Base-by-base conservation (phyloP, 108 stramenopile species). In the Pseudonitzschia multistriata region DNA sequence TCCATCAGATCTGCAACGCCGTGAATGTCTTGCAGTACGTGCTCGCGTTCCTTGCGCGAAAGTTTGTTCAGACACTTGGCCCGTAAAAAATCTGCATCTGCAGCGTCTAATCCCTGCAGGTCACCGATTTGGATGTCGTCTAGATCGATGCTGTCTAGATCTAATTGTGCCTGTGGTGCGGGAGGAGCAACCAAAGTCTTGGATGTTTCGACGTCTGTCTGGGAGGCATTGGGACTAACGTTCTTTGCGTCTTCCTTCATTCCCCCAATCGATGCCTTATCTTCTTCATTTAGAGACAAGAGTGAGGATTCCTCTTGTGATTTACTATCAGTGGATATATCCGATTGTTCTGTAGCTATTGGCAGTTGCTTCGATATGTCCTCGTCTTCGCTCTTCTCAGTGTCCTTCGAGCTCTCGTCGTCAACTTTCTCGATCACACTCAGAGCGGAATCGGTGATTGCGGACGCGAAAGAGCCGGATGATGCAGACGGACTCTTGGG, bases 1-100 rank as follows among this genome's bases (percentile, higher is more conserved):
- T 42, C 48, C 21, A 61, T 34, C 19, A 56, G 19, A 59, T 67
- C 66, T 28, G 66, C 66, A 42, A 75, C 68, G 13, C 68, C 67
- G 42, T 75, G 74, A 7, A 75, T 47, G 28, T 75, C 74, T 49
- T 69, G 52, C 22, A 75, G 34, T 0, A 66, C 74, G 24, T 37
- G 31, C 5, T 53, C 34, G 4, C 74, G 74, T 63, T 75, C 74
- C 17, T 50, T 54, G 11, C 49, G 13, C 2, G 72, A 65, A 17
- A 73, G 50, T 54, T 73, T 24, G 34, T 52, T 54, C 24, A 67
- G 36, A 47, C 53, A 34, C 21, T 39, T 65, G n/a, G 64, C 64
- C 13, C 25, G 22, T 17, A 65, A 47, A n/a, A 30, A 13, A 49
- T 65, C 64, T 13, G 28, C 42, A 65, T 65, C 64, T 24, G n/a